Evolutionary conservation across 495 filamentous ascomycete species (phyloP).

Genomic region (Penicillium crystallinum): DNA sequence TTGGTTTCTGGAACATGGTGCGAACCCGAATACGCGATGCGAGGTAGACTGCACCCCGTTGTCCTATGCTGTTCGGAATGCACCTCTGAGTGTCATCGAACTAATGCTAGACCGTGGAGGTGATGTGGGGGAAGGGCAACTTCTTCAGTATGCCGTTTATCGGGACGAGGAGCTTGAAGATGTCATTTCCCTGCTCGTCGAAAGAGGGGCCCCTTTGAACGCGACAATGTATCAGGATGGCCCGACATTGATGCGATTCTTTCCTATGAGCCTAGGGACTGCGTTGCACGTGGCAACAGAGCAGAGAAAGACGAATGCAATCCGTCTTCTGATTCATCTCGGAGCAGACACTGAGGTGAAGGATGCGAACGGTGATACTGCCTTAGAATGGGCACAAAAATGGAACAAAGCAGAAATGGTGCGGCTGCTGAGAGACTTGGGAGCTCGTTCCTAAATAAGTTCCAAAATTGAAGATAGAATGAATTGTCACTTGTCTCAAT

Average conservation of each 20-base stretch:
- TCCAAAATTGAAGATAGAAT: too few relatives aligned
- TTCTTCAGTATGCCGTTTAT: slow-evolving; percentile 15
- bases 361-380: too few relatives aligned
- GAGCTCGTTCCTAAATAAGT: too few relatives aligned
- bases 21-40: slow-evolving; percentile 13
- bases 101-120: slow-evolving; percentile 8
- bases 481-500: too few relatives aligned
- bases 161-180: slow-evolving; percentile 1
- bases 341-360: too few relatives aligned
- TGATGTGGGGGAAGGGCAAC: slow-evolving; percentile 13
- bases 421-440: too few relatives aligned
- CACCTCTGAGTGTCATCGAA: slow-evolving; percentile 8
- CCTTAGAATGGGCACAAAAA: too few relatives aligned
- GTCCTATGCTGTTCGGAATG: slow-evolving; percentile 11
- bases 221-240: slow-evolving; percentile 9
- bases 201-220: slow-evolving; percentile 6
- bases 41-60: slow-evolving; percentile 8
- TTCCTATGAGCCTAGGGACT: slow-evolving; percentile 8
- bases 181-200: slow-evolving; percentile 9
- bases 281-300: slow-evolving; percentile 13
- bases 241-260: slow-evolving; percentile 4
- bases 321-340: slow-evolving; percentile 11
- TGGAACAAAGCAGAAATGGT: too few relatives aligned
- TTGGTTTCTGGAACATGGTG: slow-evolving; percentile 14
- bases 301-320: slow-evolving; percentile 8